Conservation (phyloP, 345 rosid species). For the Fremontodendron californicum region DNA sequence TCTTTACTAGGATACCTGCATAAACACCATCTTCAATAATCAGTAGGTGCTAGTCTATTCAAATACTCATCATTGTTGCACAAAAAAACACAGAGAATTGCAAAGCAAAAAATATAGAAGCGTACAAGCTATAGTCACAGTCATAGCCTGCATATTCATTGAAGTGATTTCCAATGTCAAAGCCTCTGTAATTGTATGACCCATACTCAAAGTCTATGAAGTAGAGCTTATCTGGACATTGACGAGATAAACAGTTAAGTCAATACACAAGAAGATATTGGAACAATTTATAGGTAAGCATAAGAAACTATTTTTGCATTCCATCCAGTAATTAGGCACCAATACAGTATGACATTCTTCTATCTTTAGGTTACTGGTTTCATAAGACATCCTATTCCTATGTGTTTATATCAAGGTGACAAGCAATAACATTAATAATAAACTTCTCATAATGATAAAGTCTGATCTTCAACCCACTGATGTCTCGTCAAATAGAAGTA, state of each 20-base stretch:
- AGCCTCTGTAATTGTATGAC: constrained; percentile 92
- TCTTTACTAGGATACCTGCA: constrained; percentile 79
- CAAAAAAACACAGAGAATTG: constrained; percentile 11
- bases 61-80: background rate
- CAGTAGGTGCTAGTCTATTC: background rate
- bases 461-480: background rate
- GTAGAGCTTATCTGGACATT: constrained; percentile 68
- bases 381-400: background rate
- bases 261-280: constrained; percentile 29
- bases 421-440: background rate
- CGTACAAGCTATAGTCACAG: constrained; percentile 86
- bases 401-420: background rate
- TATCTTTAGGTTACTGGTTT: background rate
- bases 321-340: background rate
- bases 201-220: constrained; percentile 95
- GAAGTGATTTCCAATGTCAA: constrained; percentile 94
- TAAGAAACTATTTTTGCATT: background rate
- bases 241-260: constrained; percentile 19
- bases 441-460: background rate
- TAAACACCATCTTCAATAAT: constrained; percentile 19
- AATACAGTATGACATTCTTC: background rate
- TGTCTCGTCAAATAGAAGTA: background rate
- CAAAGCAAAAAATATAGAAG: constrained; percentile 14
- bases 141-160: constrained; percentile 92
- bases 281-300: background rate